phyloP scores from a whole-genome alignment of 129 eudicot species.

The Tagetes patula region DNA sequence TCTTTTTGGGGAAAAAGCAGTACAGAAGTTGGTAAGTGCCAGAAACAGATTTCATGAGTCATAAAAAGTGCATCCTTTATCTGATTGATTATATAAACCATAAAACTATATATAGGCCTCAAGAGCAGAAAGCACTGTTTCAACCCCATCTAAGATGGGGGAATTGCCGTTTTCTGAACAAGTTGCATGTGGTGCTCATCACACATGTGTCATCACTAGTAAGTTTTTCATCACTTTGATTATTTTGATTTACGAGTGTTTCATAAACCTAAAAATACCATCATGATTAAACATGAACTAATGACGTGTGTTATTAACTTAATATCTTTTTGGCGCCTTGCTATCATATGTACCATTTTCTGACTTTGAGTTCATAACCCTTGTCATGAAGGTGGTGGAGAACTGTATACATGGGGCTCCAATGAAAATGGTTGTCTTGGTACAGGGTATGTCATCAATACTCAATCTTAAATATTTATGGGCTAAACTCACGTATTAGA shows the following conservation, averaged over 20 bases:
- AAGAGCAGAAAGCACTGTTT: conserved; percentile 50
- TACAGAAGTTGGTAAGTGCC: conserved; percentile 61
- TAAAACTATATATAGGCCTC: conserved; percentile 46
- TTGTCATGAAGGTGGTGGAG: conserved; percentile 70
- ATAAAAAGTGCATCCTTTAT: conserved; percentile 12
- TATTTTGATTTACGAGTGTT: conserved; percentile 4
- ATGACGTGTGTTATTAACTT: not conserved
- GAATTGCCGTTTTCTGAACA: conserved; percentile 60
- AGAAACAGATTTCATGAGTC: conserved; percentile 15
- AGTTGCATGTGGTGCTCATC: conserved; percentile 98
- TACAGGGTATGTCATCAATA: conserved; percentile 57
- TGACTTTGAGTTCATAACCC: not conserved
- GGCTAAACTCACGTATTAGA: not conserved
- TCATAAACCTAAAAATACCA: not conserved
- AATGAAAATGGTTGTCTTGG: conserved; percentile 99
- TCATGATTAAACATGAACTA: conserved; percentile 10
- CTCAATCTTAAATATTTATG: conserved; percentile 9
- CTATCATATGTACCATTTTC: conserved; percentile 6
- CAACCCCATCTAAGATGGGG: conserved; percentile 54
- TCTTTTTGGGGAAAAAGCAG: conserved; percentile 77
- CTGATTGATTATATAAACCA: conserved; percentile 18
- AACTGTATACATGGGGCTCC: conserved; percentile 89
- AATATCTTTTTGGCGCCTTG: not conserved
- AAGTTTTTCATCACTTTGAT: conserved; percentile 20
- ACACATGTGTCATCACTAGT: conserved; percentile 88